Evolutionary conservation across 352 stramenopile species (phyloP).

Genomic region (Plasmopara halstedii): DNA sequence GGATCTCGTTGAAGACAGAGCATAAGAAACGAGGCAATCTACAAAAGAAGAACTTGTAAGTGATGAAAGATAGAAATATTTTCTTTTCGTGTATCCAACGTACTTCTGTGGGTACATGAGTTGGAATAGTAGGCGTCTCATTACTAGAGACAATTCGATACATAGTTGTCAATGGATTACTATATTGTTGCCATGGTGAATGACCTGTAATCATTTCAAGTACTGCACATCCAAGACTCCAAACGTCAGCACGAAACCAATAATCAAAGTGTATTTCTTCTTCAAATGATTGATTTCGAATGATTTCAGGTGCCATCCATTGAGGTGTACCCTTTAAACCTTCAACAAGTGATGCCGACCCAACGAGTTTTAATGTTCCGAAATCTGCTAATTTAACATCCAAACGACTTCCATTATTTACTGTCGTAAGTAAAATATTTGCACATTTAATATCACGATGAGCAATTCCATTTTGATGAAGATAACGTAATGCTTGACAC

Average conservation of each 20-base stretch:
- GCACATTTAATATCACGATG: constrained; percentile 87
- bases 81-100: too few relatives aligned
- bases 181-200: constrained; percentile 84
- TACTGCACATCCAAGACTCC: constrained; percentile 88
- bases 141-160: constrained; percentile 83
- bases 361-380: constrained; percentile 66
- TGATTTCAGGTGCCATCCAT: constrained; percentile 91
- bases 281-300: constrained; percentile 21
- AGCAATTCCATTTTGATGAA: constrained; percentile 83
- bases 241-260: constrained; percentile 89
- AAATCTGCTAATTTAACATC: constrained; percentile 77
- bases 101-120: constrained; percentile 49
- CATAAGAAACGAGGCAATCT: constrained; percentile 52
- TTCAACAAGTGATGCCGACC: constrained; percentile 53
- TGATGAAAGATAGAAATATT: not conserved
- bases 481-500: constrained; percentile 70
- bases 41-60: not conserved
- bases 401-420: constrained; percentile 2
- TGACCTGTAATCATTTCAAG: constrained; percentile 91
- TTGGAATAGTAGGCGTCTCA: constrained; percentile 51
- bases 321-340: constrained; percentile 85
- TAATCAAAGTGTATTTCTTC: constrained; percentile 25
- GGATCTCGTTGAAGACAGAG: constrained; percentile 62
- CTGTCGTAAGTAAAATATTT: constrained; percentile 59
- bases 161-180: constrained; percentile 87